phyloP scores from a whole-genome alignment of 345 rosid genomes.

The Lepidium didymum region DNA sequence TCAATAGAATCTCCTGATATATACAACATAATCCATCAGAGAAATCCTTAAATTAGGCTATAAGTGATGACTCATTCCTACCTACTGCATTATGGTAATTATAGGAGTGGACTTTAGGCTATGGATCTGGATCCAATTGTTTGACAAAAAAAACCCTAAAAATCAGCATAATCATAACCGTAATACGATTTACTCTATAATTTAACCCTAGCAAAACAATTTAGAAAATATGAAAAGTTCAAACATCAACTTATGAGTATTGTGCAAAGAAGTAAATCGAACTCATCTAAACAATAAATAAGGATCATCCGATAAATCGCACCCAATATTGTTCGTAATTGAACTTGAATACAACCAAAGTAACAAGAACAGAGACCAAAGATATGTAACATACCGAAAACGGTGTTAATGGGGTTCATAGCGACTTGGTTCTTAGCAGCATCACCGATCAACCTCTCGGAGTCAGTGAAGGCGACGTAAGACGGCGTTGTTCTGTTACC shows the following conservation, averaged over 20 bases:
- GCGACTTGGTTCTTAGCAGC: conserved; percentile 46
- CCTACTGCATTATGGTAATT: too few species aligned
- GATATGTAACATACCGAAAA: conserved; percentile 32
- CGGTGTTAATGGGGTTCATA: conserved; percentile 39
- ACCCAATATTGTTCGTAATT: not conserved
- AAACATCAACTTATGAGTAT: too few species aligned
- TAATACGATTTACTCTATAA: too few species aligned
- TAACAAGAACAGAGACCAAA: not conserved
- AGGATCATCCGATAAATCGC: too few species aligned
- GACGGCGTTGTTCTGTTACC: conserved; percentile 32
- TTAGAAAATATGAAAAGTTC: too few species aligned
- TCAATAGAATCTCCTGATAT: not conserved
- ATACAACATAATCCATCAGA: not conserved
- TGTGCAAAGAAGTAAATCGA: too few species aligned
- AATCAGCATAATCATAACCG: not conserved
- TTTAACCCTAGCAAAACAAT: too few species aligned
- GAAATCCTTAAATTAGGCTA: not conserved
- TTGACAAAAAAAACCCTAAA: not conserved
- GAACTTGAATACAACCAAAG: not conserved
- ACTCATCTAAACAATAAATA: too few species aligned
- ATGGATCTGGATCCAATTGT: too few species aligned
- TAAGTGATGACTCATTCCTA: too few species aligned
- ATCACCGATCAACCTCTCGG: conserved; percentile 37
- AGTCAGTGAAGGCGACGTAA: conserved; percentile 35
- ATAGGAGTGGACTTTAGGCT: too few species aligned